Percentiles rank a stretch among this genome's conserved stretches.
phyloP scores from a whole-genome alignment of 2,329 filamentous ascomycete genomes.

The Coccinonectria pachysandricola region DNA sequence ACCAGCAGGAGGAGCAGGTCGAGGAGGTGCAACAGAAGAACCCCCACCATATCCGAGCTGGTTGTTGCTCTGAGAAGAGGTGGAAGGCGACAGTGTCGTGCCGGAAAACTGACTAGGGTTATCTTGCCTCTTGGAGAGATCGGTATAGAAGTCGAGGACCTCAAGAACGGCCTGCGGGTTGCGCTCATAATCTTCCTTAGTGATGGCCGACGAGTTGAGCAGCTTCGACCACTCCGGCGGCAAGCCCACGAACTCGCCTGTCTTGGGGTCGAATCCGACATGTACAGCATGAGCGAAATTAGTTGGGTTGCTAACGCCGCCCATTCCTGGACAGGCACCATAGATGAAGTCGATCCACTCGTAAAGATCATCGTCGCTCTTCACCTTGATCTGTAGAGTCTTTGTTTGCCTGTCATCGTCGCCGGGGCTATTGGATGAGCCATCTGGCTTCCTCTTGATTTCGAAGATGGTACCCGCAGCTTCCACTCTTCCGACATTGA shows the following conservation, averaged over 20 bases:
- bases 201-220: constrained; percentile 90
- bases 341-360: constrained; percentile 99
- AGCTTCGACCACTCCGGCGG: constrained; percentile 96
- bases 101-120: constrained; percentile 60
- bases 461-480: constrained; percentile 88
- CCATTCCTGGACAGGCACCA: constrained; percentile 92
- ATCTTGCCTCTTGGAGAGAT: constrained; percentile 66
- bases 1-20: constrained; percentile 43
- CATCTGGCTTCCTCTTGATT: constrained; percentile 67
- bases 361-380: constrained; percentile 92
- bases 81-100: constrained; percentile 56
- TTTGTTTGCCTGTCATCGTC: constrained; percentile 73
- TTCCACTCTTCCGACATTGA: constrained; percentile 84
- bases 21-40: constrained; percentile 55
- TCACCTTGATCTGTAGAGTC: constrained; percentile 84
- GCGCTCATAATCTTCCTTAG: constrained; percentile 96
- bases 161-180: constrained; percentile 82
- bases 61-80: constrained; percentile 46
- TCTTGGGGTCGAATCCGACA: constrained; percentile 92
- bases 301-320: constrained; percentile 94
- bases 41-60: constrained; percentile 50
- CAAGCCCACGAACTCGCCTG: constrained; percentile 87
- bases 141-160: constrained; percentile 76
- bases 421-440: constrained; percentile 58
- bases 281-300: constrained; percentile 97